Evolutionary conservation across 306 rosid species (phyloP).

Genomic region (Amphicarpaea edgeworthii): DNA sequence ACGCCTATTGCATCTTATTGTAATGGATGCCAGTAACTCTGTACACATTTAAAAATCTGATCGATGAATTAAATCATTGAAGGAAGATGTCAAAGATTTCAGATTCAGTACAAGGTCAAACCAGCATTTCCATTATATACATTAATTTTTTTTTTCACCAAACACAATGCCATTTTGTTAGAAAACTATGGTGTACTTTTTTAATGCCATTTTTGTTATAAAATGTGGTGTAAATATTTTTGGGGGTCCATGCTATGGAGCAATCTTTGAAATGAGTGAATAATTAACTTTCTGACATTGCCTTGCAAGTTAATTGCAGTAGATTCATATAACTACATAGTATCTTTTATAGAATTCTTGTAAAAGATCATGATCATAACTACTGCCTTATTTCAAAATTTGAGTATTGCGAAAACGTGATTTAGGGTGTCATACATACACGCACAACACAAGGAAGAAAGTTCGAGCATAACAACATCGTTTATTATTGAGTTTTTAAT

Average conservation of each 20-base stretch:
- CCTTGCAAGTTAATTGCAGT: constrained; percentile 8
- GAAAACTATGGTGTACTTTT: background rate
- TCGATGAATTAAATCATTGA: constrained; percentile 8
- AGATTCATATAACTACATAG: background rate
- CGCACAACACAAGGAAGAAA: background rate
- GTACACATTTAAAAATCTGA: background rate
- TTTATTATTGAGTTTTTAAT: background rate
- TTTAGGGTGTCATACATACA: background rate
- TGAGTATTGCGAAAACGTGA: background rate
- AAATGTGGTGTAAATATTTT: background rate
- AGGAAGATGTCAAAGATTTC: constrained; percentile 7
- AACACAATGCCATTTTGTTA: background rate
- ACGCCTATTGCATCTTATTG: background rate
- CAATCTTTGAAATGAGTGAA: constrained; percentile 15
- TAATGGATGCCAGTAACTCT: constrained; percentile 9
- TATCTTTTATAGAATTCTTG: constrained; percentile 1
- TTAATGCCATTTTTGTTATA: background rate
- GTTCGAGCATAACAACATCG: background rate
- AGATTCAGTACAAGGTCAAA: constrained; percentile 32
- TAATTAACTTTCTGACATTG: background rate
- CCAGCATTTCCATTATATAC: constrained; percentile 10
- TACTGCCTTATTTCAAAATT: background rate
- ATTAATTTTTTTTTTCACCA: background rate
- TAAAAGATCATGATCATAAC: background rate
- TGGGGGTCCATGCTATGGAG: background rate